A percentile compares a stretch with the other conserved stretches of the same genome.
Conservation (phyloP, 208 protist species). For the Blastocrithidia nonstop region DNA sequence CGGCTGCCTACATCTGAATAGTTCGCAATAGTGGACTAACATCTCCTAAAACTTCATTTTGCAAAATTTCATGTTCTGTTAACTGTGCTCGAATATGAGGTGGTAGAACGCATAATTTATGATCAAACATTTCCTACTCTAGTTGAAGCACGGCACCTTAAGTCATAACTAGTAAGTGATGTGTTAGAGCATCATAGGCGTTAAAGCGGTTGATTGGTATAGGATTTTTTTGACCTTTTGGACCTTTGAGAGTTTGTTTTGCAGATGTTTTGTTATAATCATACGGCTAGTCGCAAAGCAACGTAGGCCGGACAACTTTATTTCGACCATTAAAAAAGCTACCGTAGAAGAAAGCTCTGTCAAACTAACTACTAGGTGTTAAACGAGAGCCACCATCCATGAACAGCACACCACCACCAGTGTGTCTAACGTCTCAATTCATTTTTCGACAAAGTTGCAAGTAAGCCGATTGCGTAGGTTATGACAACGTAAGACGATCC, state of each 20-base stretch:
- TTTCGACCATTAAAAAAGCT: slow-evolving; percentile 86
- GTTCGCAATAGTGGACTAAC: slow-evolving; percentile 41
- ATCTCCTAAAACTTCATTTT: slow-evolving; percentile 54
- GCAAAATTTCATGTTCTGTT: slow-evolving; percentile 50
- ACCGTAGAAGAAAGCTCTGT: slow-evolving; percentile 81
- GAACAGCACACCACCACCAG: slow-evolving; percentile 75
- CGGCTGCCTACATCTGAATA: slow-evolving; percentile 73
- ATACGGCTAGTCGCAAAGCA: slow-evolving; percentile 78
- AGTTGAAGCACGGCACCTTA: slow-evolving; percentile 80
- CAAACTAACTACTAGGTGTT: slow-evolving; percentile 72
- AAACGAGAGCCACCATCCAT: slow-evolving; percentile 84
- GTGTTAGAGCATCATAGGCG: slow-evolving; percentile 71
- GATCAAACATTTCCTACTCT: slow-evolving; percentile 72
- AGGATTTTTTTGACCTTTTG: slow-evolving; percentile 84
- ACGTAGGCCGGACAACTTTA: slow-evolving; percentile 76
- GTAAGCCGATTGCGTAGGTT: slow-evolving; percentile 74
- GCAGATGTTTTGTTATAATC: slow-evolving; percentile 68
- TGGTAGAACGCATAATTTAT: slow-evolving; percentile 73
- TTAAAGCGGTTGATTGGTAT: slow-evolving; percentile 87
- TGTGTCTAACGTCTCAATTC: slow-evolving; percentile 83
- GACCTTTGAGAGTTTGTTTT: slow-evolving; percentile 56
- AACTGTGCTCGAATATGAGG: slow-evolving; percentile 83
- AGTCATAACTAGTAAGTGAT: slow-evolving; percentile 77
- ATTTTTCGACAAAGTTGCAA: slow-evolving; percentile 66
- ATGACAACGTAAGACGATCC: slow-evolving; percentile 47